phyloP scores from a whole-genome alignment of 768 basidiomycete species.

The Amanita rubescens region DNA sequence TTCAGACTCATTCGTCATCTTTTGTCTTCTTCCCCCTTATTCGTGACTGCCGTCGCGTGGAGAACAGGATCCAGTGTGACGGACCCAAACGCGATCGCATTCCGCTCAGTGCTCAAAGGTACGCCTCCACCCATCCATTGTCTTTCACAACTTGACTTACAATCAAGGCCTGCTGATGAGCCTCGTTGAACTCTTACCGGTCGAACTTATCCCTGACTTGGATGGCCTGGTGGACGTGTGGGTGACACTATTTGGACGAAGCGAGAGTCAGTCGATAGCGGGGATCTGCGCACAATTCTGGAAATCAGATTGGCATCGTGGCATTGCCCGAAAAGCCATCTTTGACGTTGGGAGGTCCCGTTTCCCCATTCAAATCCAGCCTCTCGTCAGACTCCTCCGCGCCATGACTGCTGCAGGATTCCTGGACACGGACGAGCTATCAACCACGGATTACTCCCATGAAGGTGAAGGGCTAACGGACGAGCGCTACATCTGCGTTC shows the following conservation, averaged over 20 bases:
- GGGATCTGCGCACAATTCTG: conserved; percentile 79
- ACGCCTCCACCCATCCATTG: conserved; percentile 10
- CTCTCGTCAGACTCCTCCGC: conserved; percentile 64
- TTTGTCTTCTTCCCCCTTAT: conserved; percentile 64
- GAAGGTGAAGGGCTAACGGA: conserved; percentile 33
- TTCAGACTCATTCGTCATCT: conserved; percentile 50
- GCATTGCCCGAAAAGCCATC: conserved; percentile 64
- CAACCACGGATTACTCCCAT: conserved; percentile 39
- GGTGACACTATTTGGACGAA: conserved; percentile 74
- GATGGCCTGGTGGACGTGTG: conserved; percentile 67
- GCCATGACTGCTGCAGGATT: conserved; percentile 74
- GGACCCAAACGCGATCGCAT: conserved; percentile 73
- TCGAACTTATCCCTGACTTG: conserved; percentile 74
- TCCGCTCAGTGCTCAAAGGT: conserved; percentile 84
- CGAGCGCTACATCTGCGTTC: conserved; percentile 53
- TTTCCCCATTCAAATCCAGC: conserved; percentile 73
- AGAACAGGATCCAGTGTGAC: conserved; percentile 59
- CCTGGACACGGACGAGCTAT: conserved; percentile 64
- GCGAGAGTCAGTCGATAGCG: conserved; percentile 55
- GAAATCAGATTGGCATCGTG: conserved; percentile 66
- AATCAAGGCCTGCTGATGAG: conserved; percentile 68
- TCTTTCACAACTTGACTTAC: conserved; percentile 5
- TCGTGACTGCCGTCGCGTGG: conserved; percentile 69
- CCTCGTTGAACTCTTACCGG: conserved; percentile 63
- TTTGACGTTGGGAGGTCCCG: conserved; percentile 77